A percentile compares a stretch with the other conserved stretches of the same genome.
These are phyloP conservation scores for Microcera coccophila DNA, from an alignment of 2,329 filamentous ascomycete genomes.

Conservation along the genomic window DNA sequence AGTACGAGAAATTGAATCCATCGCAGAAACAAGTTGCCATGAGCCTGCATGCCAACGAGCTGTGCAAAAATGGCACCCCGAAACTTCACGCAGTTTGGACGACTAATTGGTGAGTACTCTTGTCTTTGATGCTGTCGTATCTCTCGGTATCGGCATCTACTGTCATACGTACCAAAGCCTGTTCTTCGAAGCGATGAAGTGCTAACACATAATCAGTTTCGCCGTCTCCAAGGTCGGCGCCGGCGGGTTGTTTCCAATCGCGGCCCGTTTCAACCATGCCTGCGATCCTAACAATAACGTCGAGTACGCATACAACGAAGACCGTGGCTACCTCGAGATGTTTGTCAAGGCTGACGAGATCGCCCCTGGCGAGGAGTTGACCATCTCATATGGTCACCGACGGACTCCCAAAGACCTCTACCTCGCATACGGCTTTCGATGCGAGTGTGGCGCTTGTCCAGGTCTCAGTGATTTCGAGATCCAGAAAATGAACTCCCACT, in stretches of 20 bases:
- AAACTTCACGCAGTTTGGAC: constrained; percentile 37
- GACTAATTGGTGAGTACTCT: constrained; percentile 44
- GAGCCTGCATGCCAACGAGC: constrained; percentile 36
- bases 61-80: constrained; percentile 26
- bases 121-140: background rate
- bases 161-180: too few species aligned
- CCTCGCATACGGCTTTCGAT: constrained; percentile 49
- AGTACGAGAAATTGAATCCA: constrained; percentile 34
- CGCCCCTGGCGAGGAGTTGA: constrained; percentile 45
- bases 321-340: constrained; percentile 40
- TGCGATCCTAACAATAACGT: constrained; percentile 44
- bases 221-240: constrained; percentile 23
- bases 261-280: constrained; percentile 57
- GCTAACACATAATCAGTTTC: constrained; percentile 16
- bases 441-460: constrained; percentile 46
- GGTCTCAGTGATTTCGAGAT: constrained; percentile 20
- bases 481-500: constrained; percentile 2
- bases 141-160: too few species aligned
- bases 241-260: constrained; percentile 46
- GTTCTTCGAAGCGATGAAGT: too few species aligned
- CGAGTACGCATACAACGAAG: constrained; percentile 40
- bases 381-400: constrained; percentile 45
- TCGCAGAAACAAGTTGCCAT: constrained; percentile 32
- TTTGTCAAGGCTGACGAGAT: constrained; percentile 34
- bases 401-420: constrained; percentile 36